Evolutionary conservation across 768 basidiomycete species (phyloP).

Genomic region (Boletus sp.): DNA sequence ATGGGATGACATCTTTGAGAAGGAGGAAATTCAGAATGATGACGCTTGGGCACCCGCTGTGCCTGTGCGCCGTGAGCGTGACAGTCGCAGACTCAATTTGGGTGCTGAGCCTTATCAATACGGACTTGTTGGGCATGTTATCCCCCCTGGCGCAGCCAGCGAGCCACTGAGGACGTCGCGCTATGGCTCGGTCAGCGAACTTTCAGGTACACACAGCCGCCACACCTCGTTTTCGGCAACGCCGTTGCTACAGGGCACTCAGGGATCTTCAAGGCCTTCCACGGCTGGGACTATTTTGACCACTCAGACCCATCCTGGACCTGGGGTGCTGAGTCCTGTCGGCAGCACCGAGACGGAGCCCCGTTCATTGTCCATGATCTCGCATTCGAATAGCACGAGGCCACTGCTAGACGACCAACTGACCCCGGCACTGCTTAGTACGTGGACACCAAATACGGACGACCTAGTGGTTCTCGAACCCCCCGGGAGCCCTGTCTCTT

Average conservation of each 20-base stretch:
- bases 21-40: constrained; percentile 32
- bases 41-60: constrained; percentile 16
- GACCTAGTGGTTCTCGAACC: constrained; percentile 16
- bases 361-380: constrained; percentile 22
- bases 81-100: constrained; percentile 29
- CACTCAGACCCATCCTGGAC: constrained; percentile 18
- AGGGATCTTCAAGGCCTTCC: constrained; percentile 39
- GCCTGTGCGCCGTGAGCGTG: constrained; percentile 18
- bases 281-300: constrained; percentile 41
- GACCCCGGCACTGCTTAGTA: background rate
- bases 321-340: constrained; percentile 5
- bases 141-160: constrained; percentile 27
- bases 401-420: constrained; percentile 3
- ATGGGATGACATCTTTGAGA: constrained; percentile 54
- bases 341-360: constrained; percentile 6
- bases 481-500: constrained; percentile 19
- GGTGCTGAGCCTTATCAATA: constrained; percentile 55
- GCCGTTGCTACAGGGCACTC: constrained; percentile 22
- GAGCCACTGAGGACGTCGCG: constrained; percentile 36
- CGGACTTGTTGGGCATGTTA: constrained; percentile 51
- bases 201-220: constrained; percentile 21
- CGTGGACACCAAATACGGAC: constrained; percentile 22
- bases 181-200: constrained; percentile 19
- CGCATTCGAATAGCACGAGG: constrained; percentile 12
- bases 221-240: constrained; percentile 24